Conservation (phyloP, 2,329 filamentous ascomycete genomes). For the Neonectria neomacrospora region DNA sequence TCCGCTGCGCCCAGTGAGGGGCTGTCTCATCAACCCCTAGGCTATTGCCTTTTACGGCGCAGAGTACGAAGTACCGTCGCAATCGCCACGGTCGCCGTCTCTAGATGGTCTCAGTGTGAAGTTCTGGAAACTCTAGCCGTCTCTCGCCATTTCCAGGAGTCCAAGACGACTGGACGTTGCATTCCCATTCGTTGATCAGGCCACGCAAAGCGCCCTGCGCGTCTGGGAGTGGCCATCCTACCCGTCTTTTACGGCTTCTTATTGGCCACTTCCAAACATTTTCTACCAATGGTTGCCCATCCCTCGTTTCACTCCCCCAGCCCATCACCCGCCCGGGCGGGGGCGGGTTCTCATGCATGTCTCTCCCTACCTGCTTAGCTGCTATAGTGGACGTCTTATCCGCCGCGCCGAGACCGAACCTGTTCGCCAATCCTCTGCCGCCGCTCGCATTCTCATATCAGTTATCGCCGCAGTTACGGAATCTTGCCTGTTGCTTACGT, state of each 20-base stretch:
- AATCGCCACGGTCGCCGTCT: conserved; percentile 12
- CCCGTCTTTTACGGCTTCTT: conserved; percentile 22
- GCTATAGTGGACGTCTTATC: conserved; percentile 30
- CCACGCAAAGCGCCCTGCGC: conserved; percentile 37
- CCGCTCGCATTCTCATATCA: conserved; percentile 31
- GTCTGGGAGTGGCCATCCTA: conserved; percentile 29
- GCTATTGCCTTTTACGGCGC: conserved; percentile 5
- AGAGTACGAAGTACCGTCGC: conserved; percentile 6
- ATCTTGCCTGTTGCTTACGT: conserved; percentile 32
- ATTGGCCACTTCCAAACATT: conserved; percentile 36
- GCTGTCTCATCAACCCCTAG: conserved; percentile 12
- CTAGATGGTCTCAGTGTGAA: conserved; percentile 10
- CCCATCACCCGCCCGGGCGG: conserved; percentile 28
- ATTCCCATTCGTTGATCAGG: conserved; percentile 37
- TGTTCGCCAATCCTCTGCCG: conserved; percentile 41
- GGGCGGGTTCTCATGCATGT: conserved; percentile 36
- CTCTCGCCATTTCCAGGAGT: conserved; percentile 21
- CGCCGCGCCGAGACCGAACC: conserved; percentile 32
- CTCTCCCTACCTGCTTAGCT: conserved; percentile 29
- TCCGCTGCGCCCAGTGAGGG: conserved; percentile 12
- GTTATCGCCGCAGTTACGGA: conserved; percentile 28
- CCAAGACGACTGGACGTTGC: conserved; percentile 3
- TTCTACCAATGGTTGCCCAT: conserved; percentile 41
- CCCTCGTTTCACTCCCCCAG: conserved; percentile 39
- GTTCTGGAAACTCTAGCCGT: conserved; percentile 31